Evolutionary conservation across 2,329 filamentous ascomycete species (phyloP).

Genomic region (Amphichorda felina): DNA sequence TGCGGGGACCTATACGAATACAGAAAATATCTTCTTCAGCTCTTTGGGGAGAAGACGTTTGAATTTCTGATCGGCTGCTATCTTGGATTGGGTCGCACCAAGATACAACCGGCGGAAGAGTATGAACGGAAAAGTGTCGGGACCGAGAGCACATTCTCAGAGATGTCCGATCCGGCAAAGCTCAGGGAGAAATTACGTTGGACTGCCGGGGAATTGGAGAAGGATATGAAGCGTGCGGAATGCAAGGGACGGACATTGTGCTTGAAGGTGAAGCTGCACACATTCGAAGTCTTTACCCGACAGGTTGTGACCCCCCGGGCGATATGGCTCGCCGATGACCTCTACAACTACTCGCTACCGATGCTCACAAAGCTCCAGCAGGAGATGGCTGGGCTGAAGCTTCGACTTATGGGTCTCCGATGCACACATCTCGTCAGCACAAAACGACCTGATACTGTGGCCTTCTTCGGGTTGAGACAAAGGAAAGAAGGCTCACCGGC

Average conservation of each 20-base stretch:
- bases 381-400: conserved; percentile 65
- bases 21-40: conserved; percentile 57
- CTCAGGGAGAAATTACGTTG: conserved; percentile 67
- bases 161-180: conserved; percentile 56
- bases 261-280: conserved; percentile 88
- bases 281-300: conserved; percentile 80
- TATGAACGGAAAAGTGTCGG: conserved; percentile 90
- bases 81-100: conserved; percentile 76
- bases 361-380: conserved; percentile 78
- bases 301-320: conserved; percentile 67
- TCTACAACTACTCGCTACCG: conserved; percentile 71
- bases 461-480: conserved; percentile 62
- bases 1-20: conserved; percentile 79
- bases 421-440: conserved; percentile 81
- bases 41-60: conserved; percentile 89
- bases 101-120: conserved; percentile 75
- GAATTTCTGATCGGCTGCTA: conserved; percentile 77
- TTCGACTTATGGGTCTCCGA: conserved; percentile 79
- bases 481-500: conserved; percentile 10
- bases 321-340: conserved; percentile 61
- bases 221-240: conserved; percentile 66
- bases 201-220: conserved; percentile 77
- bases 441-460: conserved; percentile 64
- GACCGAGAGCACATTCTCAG: conserved; percentile 82
- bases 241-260: conserved; percentile 87